Conservation (phyloP, 2,329 filamentous ascomycete species). For the Neofusicoccum cordaticola region DNA sequence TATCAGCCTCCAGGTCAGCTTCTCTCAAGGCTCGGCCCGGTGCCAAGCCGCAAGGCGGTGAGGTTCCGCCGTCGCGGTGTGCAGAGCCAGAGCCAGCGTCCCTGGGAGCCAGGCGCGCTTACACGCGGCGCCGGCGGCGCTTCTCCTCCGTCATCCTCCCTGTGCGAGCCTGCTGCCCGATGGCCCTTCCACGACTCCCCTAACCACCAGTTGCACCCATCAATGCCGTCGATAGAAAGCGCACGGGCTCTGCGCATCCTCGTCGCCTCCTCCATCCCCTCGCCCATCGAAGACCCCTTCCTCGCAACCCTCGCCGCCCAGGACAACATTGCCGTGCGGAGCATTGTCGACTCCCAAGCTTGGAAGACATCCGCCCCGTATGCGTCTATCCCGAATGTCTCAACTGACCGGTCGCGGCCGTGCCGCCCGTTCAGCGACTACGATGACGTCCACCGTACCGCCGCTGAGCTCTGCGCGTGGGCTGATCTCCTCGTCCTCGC, state of each 20-base stretch:
- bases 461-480: slow-evolving; percentile 66
- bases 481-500: slow-evolving; percentile 81
- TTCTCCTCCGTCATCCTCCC: slow-evolving; percentile 5
- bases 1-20: not conserved
- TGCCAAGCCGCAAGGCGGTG: slow-evolving; percentile 1
- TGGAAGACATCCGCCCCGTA: not conserved
- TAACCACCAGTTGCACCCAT: not conserved
- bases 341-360: slow-evolving; percentile 1
- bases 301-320: not conserved
- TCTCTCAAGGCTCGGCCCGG: slow-evolving; percentile 6
- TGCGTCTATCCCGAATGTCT: slow-evolving; percentile 13
- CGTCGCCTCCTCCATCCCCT: slow-evolving; percentile 18
- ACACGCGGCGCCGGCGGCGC: not conserved
- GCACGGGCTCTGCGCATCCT: slow-evolving; percentile 18
- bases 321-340: slow-evolving; percentile 9
- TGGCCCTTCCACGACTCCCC: not conserved
- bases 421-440: slow-evolving; percentile 6
- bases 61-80: not conserved
- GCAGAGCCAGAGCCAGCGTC: not conserved
- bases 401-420: slow-evolving; percentile 13
- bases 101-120: slow-evolving; percentile 1
- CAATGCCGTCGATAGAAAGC: slow-evolving; percentile 32
- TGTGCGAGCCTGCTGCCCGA: not conserved
- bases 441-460: slow-evolving; percentile 10
- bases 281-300: slow-evolving; percentile 6